Base-by-base conservation (phyloP, 768 basidiomycete genomes). In the Coprinellus micaceus region DNA sequence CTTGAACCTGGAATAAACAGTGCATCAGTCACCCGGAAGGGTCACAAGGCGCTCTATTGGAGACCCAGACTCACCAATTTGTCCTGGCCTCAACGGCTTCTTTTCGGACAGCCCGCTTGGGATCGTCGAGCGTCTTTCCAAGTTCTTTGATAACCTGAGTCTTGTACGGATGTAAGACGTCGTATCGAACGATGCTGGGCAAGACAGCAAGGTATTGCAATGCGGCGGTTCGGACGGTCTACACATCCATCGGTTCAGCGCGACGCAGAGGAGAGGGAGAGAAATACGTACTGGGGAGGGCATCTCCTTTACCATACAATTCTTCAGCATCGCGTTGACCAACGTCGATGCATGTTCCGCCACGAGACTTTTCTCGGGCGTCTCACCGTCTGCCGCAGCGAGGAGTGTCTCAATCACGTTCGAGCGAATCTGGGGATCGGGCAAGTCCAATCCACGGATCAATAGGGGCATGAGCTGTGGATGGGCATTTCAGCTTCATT, bases 391-490 rank as follows among this genome's bases (percentile, higher is more conserved):
- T 7, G 90, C 83, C 5, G 91, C 83, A 1, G 84, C 79, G 9
- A 84, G 78, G 36, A 98, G 77, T 9, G 86, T 88, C 52, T 89
- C 83, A 54, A 98, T 89, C 48, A 94, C 86, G 70, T 88, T 86
- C 15, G 81, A 78, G 22, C 92, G 85, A 58, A 95, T 83, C 25
- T 82, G 78, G 9, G 81, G 70, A 66, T 93, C 86, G 3, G 86
- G 82, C 3, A 97, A 73, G 40, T 90, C 85, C 17, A 98, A 81
- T 3, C 92, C 89, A 15, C 89, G 89, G 41, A 99, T 73, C 4
- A 99, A 77, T 13, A 98, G 78, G 0, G 97, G 94, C 61, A 98
- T 82, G 12, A 98, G 81, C 95, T 98, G 53, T 29, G 19, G 25
- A 24, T 19, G 29, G 4, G 9, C 63, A n/a, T 46, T 26, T 57